Base-by-base conservation (phyloP, 352 stramenopile genomes). In the Blastocystis sp. region DNA sequence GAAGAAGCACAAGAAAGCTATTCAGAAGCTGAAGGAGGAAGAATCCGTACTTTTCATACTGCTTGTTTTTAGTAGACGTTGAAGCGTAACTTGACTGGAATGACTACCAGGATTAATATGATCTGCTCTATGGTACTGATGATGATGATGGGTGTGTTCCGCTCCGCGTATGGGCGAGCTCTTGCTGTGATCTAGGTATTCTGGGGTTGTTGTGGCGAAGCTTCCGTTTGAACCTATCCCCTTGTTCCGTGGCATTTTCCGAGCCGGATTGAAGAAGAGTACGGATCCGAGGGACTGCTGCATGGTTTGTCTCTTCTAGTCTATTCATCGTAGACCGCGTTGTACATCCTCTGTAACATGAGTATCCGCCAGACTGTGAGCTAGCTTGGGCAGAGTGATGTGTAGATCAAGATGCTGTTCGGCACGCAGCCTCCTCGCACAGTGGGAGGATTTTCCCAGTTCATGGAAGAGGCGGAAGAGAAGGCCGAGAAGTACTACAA, bases 21-120 rank as follows among this genome's bases (percentile, higher is more conserved):
- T 89, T 18, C 78, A 89, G 66, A 89, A 78, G 56, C 43, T 89
- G 78, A 89, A 89, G 50, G 78, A 89, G 9, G 78, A 89, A 45
- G 63, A 79, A 78, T 39, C n/a, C 1, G 78, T 89, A 50, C 37
- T 59, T 75, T 78, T 63, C 1, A 18, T 1, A 24, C 6, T 16
- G 26, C 9, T 54, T 43, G 3, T 76, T 3, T 37, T 11, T 76
- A 26, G 45, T 89, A 89, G 63, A 41, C 45, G 13, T 41, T 89
- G 53, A 89, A 89, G 53, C 55, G 70, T 20, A 34, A 89, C 11
- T 62, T 89, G 13, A 47, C 41, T 20, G 63, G 63, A 79, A 89
- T 76, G 78, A 47, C 63, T 9, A 76, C 70, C 45, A 64, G 53
- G 30, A 45, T 41, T 11, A 89, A 73, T 65, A 66, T 89, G 41